Evolutionary conservation across 164 flowering plant genomes (phyloP).

Genomic region (Nymphaea thermarum): DNA sequence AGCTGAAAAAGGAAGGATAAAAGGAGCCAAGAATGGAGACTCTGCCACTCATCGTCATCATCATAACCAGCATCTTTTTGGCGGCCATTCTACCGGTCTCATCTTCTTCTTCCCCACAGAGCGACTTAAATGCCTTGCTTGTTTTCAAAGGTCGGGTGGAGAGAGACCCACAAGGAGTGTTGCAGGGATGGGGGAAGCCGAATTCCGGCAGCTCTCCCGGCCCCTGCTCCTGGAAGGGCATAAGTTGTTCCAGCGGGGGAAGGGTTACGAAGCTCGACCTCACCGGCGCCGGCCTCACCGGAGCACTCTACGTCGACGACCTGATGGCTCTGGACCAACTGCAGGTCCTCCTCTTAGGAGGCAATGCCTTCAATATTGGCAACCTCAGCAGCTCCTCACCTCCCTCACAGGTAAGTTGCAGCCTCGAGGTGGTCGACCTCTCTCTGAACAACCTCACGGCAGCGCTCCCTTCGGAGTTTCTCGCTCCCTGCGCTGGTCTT

Average conservation of each 20-base stretch:
- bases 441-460: slow-evolving; percentile 47
- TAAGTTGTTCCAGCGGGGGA: slow-evolving; percentile 32
- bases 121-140: slow-evolving; percentile 18
- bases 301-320: slow-evolving; percentile 29
- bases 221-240: slow-evolving; percentile 60
- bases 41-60: background rate
- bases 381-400: slow-evolving; percentile 26
- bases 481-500: slow-evolving; percentile 27
- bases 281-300: slow-evolving; percentile 27
- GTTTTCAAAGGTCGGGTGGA: slow-evolving; percentile 27
- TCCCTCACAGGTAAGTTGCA: slow-evolving; percentile 15
- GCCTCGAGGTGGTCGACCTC: slow-evolving; percentile 37
- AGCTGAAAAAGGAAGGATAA: background rate
- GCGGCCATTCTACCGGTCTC: background rate
- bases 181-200: slow-evolving; percentile 28
- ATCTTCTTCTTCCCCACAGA: slow-evolving; percentile 1
- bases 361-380: slow-evolving; percentile 27
- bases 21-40: background rate
- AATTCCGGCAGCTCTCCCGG: background rate
- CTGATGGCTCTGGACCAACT: slow-evolving; percentile 36
- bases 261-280: slow-evolving; percentile 38
- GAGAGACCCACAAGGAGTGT: slow-evolving; percentile 25
- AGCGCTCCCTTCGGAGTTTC: slow-evolving; percentile 17
- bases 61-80: background rate
- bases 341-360: slow-evolving; percentile 19